Evolutionary conservation across 179 eudicot genomes (phyloP), one percentile per base, ranked within the genome.

Genomic region (Nepenthes alata): DNA sequence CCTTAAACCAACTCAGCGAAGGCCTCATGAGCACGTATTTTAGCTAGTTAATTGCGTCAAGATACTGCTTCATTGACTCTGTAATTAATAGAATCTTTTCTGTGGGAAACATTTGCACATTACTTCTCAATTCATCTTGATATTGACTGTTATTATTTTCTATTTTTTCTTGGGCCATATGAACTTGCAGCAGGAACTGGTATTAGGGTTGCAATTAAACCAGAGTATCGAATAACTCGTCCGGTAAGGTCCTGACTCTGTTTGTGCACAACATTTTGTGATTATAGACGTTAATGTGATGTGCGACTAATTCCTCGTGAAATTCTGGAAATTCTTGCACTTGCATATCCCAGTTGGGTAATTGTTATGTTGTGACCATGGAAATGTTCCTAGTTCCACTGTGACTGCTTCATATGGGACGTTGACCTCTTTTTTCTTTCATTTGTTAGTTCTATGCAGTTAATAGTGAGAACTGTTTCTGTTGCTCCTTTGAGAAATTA

Each of bases 181-280:
- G 53, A 44, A 55, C 66, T 69, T 78, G 83, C 76, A 89, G 97
- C 85, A 63, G 97, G 98, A 69, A 73, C 87, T 51, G 98, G 98
- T 35, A 87, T 93, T 59, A 81, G 91, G 82, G 95, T 93, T 81
- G 75, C 77, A 34, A 77, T 93, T 6, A 89, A 93, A 69, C 89
- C 93, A 0, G 85, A 93, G 59, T 81, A 80, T 79, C 77, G 96
- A 63, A 93, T 93, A 45, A 82, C 95, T 11, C 97, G 91, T 35
- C 95, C 98, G 69, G 98, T 93, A 80, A 25, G 81, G 63, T 70
- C 52, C 37, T 37, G 5, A 15, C 70, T 63, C 37, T 47, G 44
- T 16, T 62, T 25, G 3, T 47, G 51, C 5, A 25, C 12, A 15
- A 64, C 38, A 4, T 10, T 53, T 50, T 11, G 7, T 36, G 2